Percentiles rank a stretch among this genome's conserved stretches.
Conservation (phyloP, 495 filamentous ascomycete species). For the Extremus antarcticus region DNA sequence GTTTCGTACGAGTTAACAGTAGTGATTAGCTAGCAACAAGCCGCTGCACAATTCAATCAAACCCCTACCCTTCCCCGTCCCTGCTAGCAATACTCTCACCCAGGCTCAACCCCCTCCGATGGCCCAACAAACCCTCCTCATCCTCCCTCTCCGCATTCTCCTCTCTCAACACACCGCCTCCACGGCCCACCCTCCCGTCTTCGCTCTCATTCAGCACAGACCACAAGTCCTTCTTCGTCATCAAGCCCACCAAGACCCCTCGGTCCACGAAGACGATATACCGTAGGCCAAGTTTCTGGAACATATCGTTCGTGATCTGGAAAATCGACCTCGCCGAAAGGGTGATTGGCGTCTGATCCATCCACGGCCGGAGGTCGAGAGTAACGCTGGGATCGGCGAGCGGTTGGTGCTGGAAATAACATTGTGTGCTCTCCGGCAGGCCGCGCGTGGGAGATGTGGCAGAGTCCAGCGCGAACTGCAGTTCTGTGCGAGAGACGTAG, state of each 20-base stretch:
- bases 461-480: slow-evolving; percentile 64
- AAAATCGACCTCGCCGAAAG: slow-evolving; percentile 63
- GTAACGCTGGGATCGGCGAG: slow-evolving; percentile 67
- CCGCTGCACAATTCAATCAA: too few species aligned
- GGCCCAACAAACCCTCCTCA: slow-evolving; percentile 12
- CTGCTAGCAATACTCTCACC: not conserved
- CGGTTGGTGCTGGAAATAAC: slow-evolving; percentile 72
- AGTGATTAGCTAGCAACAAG: too few species aligned
- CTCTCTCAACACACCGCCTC: slow-evolving; percentile 16
- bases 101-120: not conserved
- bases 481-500: slow-evolving; percentile 87
- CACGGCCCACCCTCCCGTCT: slow-evolving; percentile 30
- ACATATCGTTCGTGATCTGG: slow-evolving; percentile 75
- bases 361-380: slow-evolving; percentile 86
- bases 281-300: slow-evolving; percentile 81
- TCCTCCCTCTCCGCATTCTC: slow-evolving; percentile 12
- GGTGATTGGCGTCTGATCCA: slow-evolving; percentile 96
- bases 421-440: slow-evolving; percentile 65
- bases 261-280: slow-evolving; percentile 81
- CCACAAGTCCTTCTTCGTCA: slow-evolving; percentile 99
- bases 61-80: slow-evolving; percentile 1
- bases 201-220: slow-evolving; percentile 76
- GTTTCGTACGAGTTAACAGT: too few species aligned
- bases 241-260: slow-evolving; percentile 68
- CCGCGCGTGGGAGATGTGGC: slow-evolving; percentile 41